phyloP scores from a whole-genome alignment of 257 asterid species.

The Nemophila menziesii region DNA sequence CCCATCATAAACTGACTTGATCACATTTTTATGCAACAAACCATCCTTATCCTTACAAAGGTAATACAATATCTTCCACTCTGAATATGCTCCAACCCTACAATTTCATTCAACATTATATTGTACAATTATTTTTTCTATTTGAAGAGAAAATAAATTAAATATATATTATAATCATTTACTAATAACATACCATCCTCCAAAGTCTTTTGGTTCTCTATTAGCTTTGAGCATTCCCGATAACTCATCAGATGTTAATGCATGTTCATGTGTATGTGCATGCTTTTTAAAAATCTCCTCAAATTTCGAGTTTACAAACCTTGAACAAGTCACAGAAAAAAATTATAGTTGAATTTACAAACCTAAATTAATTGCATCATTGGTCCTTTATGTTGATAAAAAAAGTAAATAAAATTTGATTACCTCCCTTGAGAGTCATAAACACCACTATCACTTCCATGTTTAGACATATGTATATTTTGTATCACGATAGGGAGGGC shows the following conservation, averaged over 20 bases:
- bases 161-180: no score
- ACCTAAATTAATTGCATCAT: not conserved
- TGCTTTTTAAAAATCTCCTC: slow-evolving; percentile 58
- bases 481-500: slow-evolving; percentile 51
- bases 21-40: slow-evolving; percentile 37
- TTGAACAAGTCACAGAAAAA: slow-evolving; percentile 9
- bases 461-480: slow-evolving; percentile 46
- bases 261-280: slow-evolving; percentile 26
- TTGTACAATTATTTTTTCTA: no score
- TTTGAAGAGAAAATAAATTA: no score
- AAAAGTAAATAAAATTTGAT: not conserved
- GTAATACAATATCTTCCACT: slow-evolving; percentile 57
- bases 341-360: not conserved
- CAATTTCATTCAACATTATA: not conserved
- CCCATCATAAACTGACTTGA: slow-evolving; percentile 64
- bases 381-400: not conserved
- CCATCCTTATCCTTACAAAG: slow-evolving; percentile 73
- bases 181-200: slow-evolving; percentile 46
- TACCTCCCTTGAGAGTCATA: slow-evolving; percentile 69
- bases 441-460: slow-evolving; percentile 57
- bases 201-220: slow-evolving; percentile 52
- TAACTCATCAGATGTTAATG: slow-evolving; percentile 57
- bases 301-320: slow-evolving; percentile 57
- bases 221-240: slow-evolving; percentile 41
- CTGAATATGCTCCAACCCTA: slow-evolving; percentile 31